Conservation (phyloP, 2,329 filamentous ascomycete species). For the Aspergillus ibericus region DNA sequence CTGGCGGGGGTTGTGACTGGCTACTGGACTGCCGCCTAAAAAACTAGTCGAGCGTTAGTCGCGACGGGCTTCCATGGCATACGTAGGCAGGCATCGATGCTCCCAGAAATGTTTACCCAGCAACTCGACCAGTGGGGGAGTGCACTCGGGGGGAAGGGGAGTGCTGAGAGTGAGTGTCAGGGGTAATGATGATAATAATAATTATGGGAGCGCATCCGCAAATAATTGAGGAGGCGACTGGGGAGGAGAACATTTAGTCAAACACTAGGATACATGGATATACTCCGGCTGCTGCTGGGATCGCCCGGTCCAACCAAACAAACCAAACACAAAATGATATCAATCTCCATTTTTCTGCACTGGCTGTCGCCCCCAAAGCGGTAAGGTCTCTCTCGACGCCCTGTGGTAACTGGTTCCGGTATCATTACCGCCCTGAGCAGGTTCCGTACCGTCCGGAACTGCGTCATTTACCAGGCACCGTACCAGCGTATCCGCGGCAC, state of each 20-base stretch:
- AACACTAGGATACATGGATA: background rate
- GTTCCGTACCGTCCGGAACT: background rate
- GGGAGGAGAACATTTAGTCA: background rate
- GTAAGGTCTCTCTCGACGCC: background rate
- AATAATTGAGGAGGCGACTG: background rate
- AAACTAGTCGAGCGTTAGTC: constrained; percentile 2
- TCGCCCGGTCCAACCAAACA: too few relatives aligned
- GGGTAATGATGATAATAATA: background rate
- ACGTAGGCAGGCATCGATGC: background rate
- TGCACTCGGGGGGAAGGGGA: background rate
- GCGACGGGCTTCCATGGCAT: background rate
- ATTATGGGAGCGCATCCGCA: background rate
- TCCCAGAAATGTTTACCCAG: background rate
- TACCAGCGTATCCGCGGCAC: background rate
- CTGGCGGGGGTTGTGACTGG: background rate
- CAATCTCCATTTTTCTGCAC: background rate
- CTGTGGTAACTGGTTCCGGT: background rate
- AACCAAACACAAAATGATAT: background rate
- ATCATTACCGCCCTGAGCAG: background rate
- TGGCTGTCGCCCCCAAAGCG: background rate
- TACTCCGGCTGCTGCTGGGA: background rate
- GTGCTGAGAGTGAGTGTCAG: background rate
- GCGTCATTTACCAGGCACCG: background rate
- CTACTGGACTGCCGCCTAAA: background rate
- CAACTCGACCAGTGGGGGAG: background rate